phyloP scores from a whole-genome alignment of 805 yeast genomes.

The Spathaspora girioi region DNA sequence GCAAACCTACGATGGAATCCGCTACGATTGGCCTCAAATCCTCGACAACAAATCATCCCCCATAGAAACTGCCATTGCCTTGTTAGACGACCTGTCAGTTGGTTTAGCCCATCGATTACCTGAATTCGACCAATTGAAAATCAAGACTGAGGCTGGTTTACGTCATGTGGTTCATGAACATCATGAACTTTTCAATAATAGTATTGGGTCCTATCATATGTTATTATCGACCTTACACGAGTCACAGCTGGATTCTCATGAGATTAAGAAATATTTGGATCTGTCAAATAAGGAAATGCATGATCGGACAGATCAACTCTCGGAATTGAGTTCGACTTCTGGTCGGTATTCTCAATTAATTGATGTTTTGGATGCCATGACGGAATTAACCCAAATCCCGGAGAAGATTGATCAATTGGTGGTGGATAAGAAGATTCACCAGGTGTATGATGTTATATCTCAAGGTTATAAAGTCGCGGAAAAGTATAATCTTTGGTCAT shows the following conservation, averaged over 20 bases:
- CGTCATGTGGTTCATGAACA: slow-evolving; percentile 74
- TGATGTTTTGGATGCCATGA: slow-evolving; percentile 65
- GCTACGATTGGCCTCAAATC: slow-evolving; percentile 44
- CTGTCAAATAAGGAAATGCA: slow-evolving; percentile 49
- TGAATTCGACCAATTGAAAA: slow-evolving; percentile 63
- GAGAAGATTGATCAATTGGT: slow-evolving; percentile 61
- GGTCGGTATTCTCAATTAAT: slow-evolving; percentile 64
- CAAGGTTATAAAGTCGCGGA: slow-evolving; percentile 44
- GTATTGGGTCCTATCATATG: slow-evolving; percentile 78
- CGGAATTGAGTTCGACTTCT: slow-evolving; percentile 63
- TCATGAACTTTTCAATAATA: slow-evolving; percentile 78
- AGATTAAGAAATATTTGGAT: slow-evolving; percentile 46
- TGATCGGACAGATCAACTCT: slow-evolving; percentile 52
- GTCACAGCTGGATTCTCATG: slow-evolving; percentile 56
- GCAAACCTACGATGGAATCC: slow-evolving; percentile 31
- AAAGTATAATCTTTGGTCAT: slow-evolving; percentile 51
- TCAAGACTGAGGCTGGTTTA: slow-evolving; percentile 53
- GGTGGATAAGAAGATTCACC: slow-evolving; percentile 65
- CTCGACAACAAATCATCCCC: slow-evolving; percentile 51
- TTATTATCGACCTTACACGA: slow-evolving; percentile 61
- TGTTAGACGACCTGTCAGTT: slow-evolving; percentile 85
- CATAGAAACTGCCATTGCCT: slow-evolving; percentile 75
- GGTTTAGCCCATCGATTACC: slow-evolving; percentile 74
- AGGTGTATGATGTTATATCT: slow-evolving; percentile 56
- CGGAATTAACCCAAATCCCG: slow-evolving; percentile 55